These are phyloP conservation scores for Flammula alnicola DNA, from an alignment of 1,284 basidiomycete genomes.

Conservation along the genomic window DNA sequence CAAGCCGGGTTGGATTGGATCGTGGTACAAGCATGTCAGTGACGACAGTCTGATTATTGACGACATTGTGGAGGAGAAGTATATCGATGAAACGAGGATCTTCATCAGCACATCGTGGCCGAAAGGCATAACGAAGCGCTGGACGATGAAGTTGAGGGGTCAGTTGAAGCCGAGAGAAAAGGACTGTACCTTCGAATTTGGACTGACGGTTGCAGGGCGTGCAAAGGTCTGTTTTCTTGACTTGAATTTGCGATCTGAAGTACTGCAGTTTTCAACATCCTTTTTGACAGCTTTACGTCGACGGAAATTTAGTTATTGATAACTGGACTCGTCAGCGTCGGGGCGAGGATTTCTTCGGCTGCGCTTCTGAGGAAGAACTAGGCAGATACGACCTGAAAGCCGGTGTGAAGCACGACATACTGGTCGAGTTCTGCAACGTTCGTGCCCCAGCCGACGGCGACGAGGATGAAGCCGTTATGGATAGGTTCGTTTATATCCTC, in stretches of 20 bases:
- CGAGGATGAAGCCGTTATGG: conserved; percentile 63
- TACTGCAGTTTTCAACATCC: too few relatives aligned
- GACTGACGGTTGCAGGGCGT: conserved; percentile 68
- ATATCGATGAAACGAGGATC: conserved; percentile 67
- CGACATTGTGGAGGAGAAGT: conserved; percentile 46
- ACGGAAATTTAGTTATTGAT: conserved; percentile 70
- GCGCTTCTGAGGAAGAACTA: conserved; percentile 61
- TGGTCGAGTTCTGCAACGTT: conserved; percentile 73
- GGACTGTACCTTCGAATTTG: conserved; percentile 70
- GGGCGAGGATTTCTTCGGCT: conserved; percentile 68
- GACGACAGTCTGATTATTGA: conserved; percentile 60
- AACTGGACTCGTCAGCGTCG: conserved; percentile 76
- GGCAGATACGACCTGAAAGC: conserved; percentile 60
- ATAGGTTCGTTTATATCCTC: conserved; percentile 38
- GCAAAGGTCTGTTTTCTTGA: conserved; percentile 61
- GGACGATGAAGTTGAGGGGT: conserved; percentile 65
- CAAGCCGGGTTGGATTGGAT: conserved; percentile 63
- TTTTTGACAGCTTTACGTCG: conserved; percentile 67
- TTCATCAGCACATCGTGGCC: conserved; percentile 64
- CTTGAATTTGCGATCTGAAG: too few relatives aligned
- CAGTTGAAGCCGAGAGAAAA: conserved; percentile 56
- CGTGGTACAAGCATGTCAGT: conserved; percentile 61
- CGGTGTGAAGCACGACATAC: conserved; percentile 57
- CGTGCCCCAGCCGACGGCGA: conserved; percentile 67
- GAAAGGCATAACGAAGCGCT: conserved; percentile 57